Percentiles rank a stretch among this genome's conserved stretches.
Evolutionary conservation across 352 stramenopile species (phyloP).

Genomic region (Pythium folliculosum): DNA sequence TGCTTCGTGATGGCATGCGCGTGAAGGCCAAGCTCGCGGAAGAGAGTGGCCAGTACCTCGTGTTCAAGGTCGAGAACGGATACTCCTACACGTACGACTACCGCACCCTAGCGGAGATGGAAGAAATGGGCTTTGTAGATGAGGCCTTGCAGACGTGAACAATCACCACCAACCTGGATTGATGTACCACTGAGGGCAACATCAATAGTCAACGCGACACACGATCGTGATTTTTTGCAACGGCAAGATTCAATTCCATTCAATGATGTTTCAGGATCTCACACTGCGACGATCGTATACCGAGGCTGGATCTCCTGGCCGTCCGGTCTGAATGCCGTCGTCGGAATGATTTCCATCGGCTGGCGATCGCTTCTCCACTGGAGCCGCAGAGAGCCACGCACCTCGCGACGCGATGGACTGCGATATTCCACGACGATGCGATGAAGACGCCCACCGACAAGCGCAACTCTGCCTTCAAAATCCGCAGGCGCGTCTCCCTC

Average conservation of each 20-base stretch:
- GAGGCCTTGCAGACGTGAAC: neutral
- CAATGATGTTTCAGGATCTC: neutral
- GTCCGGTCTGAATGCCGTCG: conserved; percentile 20
- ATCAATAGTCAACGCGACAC: too few species aligned
- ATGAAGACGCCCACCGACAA: conserved; percentile 26
- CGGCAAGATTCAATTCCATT: too few species aligned
- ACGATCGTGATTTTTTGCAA: too few species aligned
- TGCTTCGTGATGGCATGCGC: conserved; percentile 51
- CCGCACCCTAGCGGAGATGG: conserved; percentile 26
- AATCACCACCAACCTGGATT: too few species aligned
- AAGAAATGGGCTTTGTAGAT: conserved; percentile 37
- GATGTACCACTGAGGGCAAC: too few species aligned
- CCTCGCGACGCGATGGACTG: conserved; percentile 22
- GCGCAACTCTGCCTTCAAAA: conserved; percentile 17
- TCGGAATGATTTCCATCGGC: conserved; percentile 20
- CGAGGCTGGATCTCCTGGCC: conserved; percentile 27
- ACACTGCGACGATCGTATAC: conserved; percentile 18
- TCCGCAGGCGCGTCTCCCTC: neutral
- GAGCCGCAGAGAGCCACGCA: conserved; percentile 16
- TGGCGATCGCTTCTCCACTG: conserved; percentile 29
- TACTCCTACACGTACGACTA: conserved; percentile 66
- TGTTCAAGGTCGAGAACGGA: conserved; percentile 61
- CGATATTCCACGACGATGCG: conserved; percentile 32
- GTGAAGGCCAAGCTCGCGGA: conserved; percentile 63
- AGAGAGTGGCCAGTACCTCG: conserved; percentile 46